phyloP scores from a whole-genome alignment of 192 early-diverging fungal genomes.

The Chytriomyces sp. region DNA sequence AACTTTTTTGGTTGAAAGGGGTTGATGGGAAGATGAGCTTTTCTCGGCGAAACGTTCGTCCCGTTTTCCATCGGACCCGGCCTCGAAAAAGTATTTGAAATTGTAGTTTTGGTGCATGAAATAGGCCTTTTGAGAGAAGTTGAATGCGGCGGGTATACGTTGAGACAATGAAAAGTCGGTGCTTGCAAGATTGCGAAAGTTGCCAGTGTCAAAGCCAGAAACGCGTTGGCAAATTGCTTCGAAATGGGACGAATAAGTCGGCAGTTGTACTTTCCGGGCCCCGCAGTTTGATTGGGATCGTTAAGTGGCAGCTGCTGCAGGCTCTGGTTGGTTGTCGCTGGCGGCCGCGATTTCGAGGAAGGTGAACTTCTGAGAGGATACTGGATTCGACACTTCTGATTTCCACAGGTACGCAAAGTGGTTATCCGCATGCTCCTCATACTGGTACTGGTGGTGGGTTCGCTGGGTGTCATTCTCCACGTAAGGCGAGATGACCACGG shows the following conservation, averaged over 20 bases:
- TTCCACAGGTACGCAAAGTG: conserved; percentile 2
- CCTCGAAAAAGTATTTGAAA: conserved; percentile 27
- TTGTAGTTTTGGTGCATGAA: neutral
- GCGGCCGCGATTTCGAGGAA: neutral
- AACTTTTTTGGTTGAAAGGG: neutral
- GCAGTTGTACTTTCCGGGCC: neutral
- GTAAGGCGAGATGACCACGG: neutral
- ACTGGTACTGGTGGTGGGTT: neutral
- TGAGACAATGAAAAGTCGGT: conserved; percentile 9
- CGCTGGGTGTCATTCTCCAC: neutral
- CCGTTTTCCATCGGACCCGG: conserved; percentile 11
- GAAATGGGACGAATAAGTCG: neutral
- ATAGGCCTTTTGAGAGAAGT: neutral
- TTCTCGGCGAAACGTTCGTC: conserved; percentile 11
- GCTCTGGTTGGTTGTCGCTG: neutral
- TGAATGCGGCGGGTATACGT: conserved; percentile 5
- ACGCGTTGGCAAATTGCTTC: neutral
- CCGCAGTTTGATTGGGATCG: neutral
- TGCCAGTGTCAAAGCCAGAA: neutral
- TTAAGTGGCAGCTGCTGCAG: neutral
- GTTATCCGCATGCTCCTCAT: neutral
- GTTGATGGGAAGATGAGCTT: neutral
- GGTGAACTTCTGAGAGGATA: neutral
- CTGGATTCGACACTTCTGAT: neutral
- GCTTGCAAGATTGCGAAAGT: neutral